Conservation (phyloP, 345 rosid genomes). For the Heritiera fomes region DNA sequence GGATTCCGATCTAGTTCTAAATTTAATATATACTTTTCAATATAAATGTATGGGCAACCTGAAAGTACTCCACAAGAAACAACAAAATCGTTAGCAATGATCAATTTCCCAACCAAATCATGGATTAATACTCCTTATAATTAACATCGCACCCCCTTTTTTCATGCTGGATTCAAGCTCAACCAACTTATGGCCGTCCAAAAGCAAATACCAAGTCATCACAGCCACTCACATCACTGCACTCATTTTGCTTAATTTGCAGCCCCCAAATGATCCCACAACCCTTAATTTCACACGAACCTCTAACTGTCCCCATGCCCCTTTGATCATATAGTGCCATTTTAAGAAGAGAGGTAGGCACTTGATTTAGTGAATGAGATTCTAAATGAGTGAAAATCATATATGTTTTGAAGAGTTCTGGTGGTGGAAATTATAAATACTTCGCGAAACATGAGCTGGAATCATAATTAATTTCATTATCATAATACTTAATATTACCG, state of each 20-base stretch:
- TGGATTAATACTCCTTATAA: not conserved
- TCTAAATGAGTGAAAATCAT: not conserved
- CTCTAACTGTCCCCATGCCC: not conserved
- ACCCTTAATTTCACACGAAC: not conserved
- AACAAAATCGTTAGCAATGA: not conserved
- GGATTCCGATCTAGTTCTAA: too few species aligned
- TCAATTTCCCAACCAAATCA: not conserved
- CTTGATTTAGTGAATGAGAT: not conserved
- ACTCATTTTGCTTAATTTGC: not conserved
- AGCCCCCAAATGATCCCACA: not conserved
- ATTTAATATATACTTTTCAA: too few species aligned
- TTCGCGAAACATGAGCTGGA: not conserved
- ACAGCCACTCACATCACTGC: not conserved
- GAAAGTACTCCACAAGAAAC: not conserved
- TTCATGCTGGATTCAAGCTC: not conserved
- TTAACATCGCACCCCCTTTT: not conserved
- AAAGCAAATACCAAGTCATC: not conserved
- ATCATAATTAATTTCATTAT: too few species aligned
- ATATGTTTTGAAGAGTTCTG: not conserved
- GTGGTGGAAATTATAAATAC: not conserved
- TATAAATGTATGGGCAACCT: too few species aligned
- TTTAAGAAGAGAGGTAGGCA: not conserved
- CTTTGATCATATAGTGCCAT: not conserved
- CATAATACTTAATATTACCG: too few species aligned
- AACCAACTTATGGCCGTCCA: not conserved